phyloP scores from a whole-genome alignment of 768 basidiomycete genomes.

The Lactarius hatsudake region DNA sequence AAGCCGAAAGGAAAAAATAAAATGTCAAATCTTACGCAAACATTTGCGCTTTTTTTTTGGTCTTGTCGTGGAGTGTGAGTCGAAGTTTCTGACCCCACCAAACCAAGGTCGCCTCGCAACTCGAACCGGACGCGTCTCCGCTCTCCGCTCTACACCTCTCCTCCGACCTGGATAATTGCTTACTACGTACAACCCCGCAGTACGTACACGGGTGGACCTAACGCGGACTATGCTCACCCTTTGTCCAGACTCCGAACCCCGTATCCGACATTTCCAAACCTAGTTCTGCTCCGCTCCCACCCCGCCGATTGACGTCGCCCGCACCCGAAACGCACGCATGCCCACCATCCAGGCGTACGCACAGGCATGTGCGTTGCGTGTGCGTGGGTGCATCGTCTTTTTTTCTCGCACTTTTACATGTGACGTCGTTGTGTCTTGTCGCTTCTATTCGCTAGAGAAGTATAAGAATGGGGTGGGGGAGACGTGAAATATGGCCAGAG shows the following conservation, averaged over 20 bases:
- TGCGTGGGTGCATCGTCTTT: not conserved
- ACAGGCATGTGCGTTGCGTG: not conserved
- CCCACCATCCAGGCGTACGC: not conserved
- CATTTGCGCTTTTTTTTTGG: not conserved
- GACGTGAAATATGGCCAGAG: not conserved
- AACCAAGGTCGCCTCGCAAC: not conserved
- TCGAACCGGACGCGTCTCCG: not conserved
- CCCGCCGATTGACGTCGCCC: not conserved
- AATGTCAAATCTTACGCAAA: not conserved
- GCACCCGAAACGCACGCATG: not conserved
- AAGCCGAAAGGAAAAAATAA: not conserved
- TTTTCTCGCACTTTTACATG: not conserved
- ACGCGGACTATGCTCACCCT: not conserved
- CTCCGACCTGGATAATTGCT: not conserved
- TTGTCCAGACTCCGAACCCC: not conserved
- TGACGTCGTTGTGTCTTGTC: not conserved
- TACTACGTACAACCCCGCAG: not conserved
- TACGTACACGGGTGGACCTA: not conserved
- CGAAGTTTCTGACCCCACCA: not conserved
- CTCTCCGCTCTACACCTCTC: not conserved
- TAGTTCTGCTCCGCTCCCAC: slow-evolving; percentile 2
- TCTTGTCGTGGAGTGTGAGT: not conserved
- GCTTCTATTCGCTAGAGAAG: not conserved
- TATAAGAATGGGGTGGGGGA: not conserved
- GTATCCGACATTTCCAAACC: slow-evolving; percentile 13